Base-by-base conservation (phyloP, 176 grass and related monocot genomes). In the Triticum timopheevii region DNA sequence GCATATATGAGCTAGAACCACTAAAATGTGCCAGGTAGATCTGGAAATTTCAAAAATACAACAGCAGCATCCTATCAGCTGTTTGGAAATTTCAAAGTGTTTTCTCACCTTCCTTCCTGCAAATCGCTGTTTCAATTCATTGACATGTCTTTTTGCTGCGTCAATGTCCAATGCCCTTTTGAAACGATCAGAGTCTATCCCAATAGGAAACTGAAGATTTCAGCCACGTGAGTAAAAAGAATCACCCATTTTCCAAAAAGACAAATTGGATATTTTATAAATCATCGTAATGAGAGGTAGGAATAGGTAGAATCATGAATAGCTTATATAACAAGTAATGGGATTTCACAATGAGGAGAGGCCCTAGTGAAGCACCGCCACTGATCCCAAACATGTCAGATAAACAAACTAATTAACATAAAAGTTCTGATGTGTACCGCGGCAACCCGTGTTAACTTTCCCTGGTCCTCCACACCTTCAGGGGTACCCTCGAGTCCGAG, bases 151-250 rank as follows among this genome's bases (percentile, higher is more conserved):
- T 91, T 90, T 92, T 25, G 97, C 97, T 81, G 85, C 89, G 82
- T 89, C 56, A 91, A 88, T 64, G n/a, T 99, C 93, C 83, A 95
- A 77, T 65, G 93, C 93, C 88, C 94, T 86, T 73, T 97, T 99
- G 88, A 99, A 99, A 85, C 97, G 87, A 25, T 99, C 97, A 73
- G 94, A 96, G 90, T 99, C 97, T 91, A 99, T 99, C 87, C 97
- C 97, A 84, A 99, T 99, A 90, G 97, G 97, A 99, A 99, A 99
- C 97, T 99, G 90, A 87, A 87, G 83, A 94, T 93, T 90, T 89
- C 78, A 88, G 88, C 81, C 73, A 82, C 80, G 52, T 84, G 76
- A 93, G 87, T 78, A 77, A 82, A 88, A 82, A 88, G 20, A 85
- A 88, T 78, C 72, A 73, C 69, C 85, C 61, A 81, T 58, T 88